Evolutionary conservation across 331 rosid genomes (phyloP).

Genomic region (Malus hybrid): DNA sequence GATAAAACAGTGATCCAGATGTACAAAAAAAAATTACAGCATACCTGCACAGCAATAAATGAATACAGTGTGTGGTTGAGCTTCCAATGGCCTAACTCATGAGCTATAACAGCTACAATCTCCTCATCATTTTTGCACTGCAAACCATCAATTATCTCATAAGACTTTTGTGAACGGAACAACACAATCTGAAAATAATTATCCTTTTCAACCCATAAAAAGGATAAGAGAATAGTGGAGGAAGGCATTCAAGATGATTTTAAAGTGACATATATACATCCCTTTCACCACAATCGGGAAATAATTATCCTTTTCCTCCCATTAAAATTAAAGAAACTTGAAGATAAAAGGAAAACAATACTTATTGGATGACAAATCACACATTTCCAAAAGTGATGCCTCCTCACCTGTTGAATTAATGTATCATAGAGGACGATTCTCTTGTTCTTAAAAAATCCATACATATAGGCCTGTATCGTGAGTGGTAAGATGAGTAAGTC

Average conservation of each 20-base stretch:
- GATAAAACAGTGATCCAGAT: slow-evolving; percentile 1
- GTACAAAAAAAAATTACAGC: slow-evolving; percentile 14
- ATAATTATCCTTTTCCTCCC: not conserved
- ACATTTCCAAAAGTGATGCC: not conserved
- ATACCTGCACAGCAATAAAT: slow-evolving; percentile 89
- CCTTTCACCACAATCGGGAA: not conserved
- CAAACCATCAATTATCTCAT: slow-evolving; percentile 7
- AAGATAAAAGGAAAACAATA: not conserved
- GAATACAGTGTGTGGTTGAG: slow-evolving; percentile 90
- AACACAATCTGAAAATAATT: not conserved
- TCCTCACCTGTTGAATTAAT: slow-evolving; percentile 80
- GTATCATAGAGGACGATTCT: slow-evolving; percentile 96
- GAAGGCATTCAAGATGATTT: not conserved
- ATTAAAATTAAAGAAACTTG: not conserved
- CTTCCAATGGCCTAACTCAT: slow-evolving; percentile 97
- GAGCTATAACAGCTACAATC: slow-evolving; percentile 94
- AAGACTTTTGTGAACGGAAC: not conserved
- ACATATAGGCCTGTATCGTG: slow-evolving; percentile 90
- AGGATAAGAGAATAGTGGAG: not conserved
- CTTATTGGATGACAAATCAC: not conserved
- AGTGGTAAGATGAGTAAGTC: slow-evolving; percentile 10
- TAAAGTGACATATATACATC: not conserved
- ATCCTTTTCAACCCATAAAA: not conserved
- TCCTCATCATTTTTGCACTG: slow-evolving; percentile 95
- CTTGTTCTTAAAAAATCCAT: slow-evolving; percentile 96